These are phyloP conservation scores for Exophiala viscosa DNA, from an alignment of 2,329 filamentous ascomycete species.

Conservation along the genomic window DNA sequence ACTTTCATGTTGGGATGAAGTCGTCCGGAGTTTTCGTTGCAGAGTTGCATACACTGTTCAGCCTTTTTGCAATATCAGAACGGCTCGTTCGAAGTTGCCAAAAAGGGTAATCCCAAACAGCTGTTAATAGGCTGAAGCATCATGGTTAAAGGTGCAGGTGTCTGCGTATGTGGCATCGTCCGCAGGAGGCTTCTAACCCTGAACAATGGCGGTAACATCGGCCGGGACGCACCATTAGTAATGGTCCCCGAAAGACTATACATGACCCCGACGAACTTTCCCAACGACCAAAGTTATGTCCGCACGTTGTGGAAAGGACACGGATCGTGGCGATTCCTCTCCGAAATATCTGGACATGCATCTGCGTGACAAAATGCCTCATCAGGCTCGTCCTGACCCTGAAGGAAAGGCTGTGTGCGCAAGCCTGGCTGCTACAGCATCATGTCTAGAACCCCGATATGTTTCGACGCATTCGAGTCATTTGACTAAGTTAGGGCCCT, in stretches of 20 bases:
- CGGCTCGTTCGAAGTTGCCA: conserved; percentile 3
- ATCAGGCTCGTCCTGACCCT: no score
- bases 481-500: no score
- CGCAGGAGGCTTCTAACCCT: not conserved
- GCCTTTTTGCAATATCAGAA: not conserved
- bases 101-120: conserved; percentile 3
- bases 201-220: not conserved
- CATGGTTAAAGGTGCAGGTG: not conserved
- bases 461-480: no score
- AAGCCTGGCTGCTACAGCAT: no score
- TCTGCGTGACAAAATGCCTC: no score
- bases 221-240: not conserved
- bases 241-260: not conserved
- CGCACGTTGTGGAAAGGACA: not conserved
- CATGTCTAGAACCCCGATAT: no score
- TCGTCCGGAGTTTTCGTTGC: not conserved
- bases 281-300: not conserved
- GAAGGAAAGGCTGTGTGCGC: no score
- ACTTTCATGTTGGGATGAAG: not conserved
- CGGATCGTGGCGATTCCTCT: no score
- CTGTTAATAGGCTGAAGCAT: conserved; percentile 6
- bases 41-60: conserved; percentile 13
- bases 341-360: no score
- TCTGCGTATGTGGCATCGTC: not conserved
- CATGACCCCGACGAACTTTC: no score